A percentile compares a stretch with the other conserved stretches of the same genome.
phyloP scores from a whole-genome alignment of 202 grass and related monocot species.

The Eragrostis tef region DNA sequence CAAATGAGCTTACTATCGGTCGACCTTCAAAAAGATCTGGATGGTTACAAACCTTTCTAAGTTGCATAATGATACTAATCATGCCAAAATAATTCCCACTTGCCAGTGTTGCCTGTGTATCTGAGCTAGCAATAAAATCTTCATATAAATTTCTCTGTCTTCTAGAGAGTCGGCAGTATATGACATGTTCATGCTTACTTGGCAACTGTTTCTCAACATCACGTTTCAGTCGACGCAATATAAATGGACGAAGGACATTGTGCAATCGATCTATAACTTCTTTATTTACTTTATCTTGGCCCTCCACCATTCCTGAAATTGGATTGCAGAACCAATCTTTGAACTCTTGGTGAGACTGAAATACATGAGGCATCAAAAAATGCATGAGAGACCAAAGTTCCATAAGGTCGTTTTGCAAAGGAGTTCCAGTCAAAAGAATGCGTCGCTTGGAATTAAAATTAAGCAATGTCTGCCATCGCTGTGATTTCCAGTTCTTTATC shows the following conservation, averaged over 20 bases:
- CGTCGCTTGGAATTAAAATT: slow-evolving; percentile 98
- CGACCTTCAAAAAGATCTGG: slow-evolving; percentile 99
- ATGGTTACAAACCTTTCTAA: slow-evolving; percentile 98
- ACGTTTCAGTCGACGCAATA: slow-evolving; percentile 87
- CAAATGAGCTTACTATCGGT: slow-evolving; percentile 97
- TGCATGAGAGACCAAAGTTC: slow-evolving; percentile 99
- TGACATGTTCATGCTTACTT: slow-evolving; percentile 88
- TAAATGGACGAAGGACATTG: slow-evolving; percentile 96
- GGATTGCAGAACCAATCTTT: slow-evolving; percentile 99
- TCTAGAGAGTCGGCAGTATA: slow-evolving; percentile 95
- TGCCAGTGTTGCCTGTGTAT: slow-evolving; percentile 84
- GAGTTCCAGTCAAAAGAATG: slow-evolving; percentile 96
- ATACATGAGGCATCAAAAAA: slow-evolving; percentile 99
- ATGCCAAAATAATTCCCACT: slow-evolving; percentile 98
- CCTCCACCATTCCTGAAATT: slow-evolving; percentile 98
- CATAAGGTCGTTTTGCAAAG: slow-evolving; percentile 98
- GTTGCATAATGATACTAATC: slow-evolving; percentile 99
- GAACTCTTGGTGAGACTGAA: slow-evolving; percentile 99
- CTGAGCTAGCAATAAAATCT: slow-evolving; percentile 94
- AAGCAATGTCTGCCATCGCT: slow-evolving; percentile 95
- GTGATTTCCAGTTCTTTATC: slow-evolving; percentile 99
- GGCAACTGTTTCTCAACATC: slow-evolving; percentile 98
- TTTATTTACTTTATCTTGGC: slow-evolving; percentile 97
- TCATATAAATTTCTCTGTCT: slow-evolving; percentile 98
- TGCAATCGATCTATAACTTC: slow-evolving; percentile 96